Conservation (phyloP, 495 filamentous ascomycete species). For the Oleoguttula mirabilis region DNA sequence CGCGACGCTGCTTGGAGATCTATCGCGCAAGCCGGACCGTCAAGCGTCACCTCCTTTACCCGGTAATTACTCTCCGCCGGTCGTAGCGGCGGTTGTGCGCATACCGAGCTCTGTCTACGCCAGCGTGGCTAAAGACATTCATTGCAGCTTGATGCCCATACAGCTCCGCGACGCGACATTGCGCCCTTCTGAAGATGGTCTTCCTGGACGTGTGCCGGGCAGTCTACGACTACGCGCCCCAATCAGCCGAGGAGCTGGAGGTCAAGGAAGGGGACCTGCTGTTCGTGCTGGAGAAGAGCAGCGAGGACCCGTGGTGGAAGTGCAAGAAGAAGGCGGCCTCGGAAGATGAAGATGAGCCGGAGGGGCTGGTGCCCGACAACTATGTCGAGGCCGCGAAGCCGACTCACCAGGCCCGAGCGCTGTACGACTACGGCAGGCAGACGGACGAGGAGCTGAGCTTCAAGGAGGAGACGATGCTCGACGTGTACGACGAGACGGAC, state of each 20-base stretch:
- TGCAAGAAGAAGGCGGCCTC: conserved; percentile 89
- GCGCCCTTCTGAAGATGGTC: too few relatives aligned
- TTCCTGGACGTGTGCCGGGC: conserved; percentile 90
- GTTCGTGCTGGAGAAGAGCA: conserved; percentile 81
- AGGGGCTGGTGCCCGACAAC: conserved; percentile 87
- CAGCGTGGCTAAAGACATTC: too few relatives aligned
- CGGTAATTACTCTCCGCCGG: too few relatives aligned
- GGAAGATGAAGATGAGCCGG: conserved; percentile 89
- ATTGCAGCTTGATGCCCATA: too few relatives aligned
- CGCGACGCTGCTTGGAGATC: too few relatives aligned
- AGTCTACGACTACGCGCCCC: conserved; percentile 85
- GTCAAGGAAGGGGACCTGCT: conserved; percentile 84
- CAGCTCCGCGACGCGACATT: too few relatives aligned
- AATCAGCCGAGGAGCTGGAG: conserved; percentile 75
- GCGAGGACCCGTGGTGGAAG: conserved; percentile 94
- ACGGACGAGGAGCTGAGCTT: conserved; percentile 98
- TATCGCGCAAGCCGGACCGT: too few relatives aligned
- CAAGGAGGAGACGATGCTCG: conserved; percentile 69
- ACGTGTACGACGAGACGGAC: conserved; percentile 82
- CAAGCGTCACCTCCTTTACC: too few relatives aligned
- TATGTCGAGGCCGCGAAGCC: conserved; percentile 78
- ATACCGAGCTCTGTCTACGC: too few relatives aligned
- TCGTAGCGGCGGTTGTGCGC: too few relatives aligned
- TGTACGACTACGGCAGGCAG: conserved; percentile 93
- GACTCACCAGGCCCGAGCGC: conserved; percentile 59